These are phyloP conservation scores for Leersia perrieri DNA, from an alignment of 176 grass and related monocot genomes.

Conservation along the genomic window DNA sequence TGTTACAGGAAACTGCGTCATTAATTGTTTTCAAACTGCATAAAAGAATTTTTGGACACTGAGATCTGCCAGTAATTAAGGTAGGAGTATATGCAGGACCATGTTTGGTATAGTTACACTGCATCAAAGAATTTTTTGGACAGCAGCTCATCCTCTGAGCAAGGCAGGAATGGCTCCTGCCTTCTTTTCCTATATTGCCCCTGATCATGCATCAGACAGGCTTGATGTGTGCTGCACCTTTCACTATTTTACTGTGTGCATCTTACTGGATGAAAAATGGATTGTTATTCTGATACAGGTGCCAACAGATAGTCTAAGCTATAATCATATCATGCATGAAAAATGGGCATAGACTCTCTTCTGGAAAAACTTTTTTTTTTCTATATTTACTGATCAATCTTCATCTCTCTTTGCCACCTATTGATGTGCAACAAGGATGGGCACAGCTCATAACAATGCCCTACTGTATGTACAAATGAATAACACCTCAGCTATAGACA, in stretches of 20 bases:
- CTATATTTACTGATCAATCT: slow-evolving; percentile 47
- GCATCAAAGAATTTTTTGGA: neutral
- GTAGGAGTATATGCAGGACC: neutral
- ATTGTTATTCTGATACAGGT: neutral
- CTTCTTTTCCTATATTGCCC: too few relatives aligned
- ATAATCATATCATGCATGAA: neutral
- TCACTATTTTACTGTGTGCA: too few relatives aligned
- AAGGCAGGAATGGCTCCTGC: too few relatives aligned
- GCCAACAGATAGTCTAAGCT: neutral
- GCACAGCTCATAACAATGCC: slow-evolving; percentile 13
- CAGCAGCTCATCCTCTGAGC: neutral
- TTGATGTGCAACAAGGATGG: slow-evolving; percentile 47
- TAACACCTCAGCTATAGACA: slow-evolving; percentile 41
- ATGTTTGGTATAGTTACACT: neutral
- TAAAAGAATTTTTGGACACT: neutral
- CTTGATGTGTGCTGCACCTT: too few relatives aligned
- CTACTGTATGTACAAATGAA: slow-evolving; percentile 56
- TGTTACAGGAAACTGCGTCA: neutral
- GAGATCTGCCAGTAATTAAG: neutral
- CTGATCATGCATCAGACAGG: too few relatives aligned
- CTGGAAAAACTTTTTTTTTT: slow-evolving; percentile 14
- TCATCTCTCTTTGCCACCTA: slow-evolving; percentile 47
- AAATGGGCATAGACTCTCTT: neutral
- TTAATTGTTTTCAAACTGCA: neutral
- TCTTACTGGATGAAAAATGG: too few relatives aligned